Percentiles rank a stretch among this genome's conserved stretches.
These are phyloP conservation scores for Calocera cornea DNA, from an alignment of 768 basidiomycete species.

Conservation along the genomic window DNA sequence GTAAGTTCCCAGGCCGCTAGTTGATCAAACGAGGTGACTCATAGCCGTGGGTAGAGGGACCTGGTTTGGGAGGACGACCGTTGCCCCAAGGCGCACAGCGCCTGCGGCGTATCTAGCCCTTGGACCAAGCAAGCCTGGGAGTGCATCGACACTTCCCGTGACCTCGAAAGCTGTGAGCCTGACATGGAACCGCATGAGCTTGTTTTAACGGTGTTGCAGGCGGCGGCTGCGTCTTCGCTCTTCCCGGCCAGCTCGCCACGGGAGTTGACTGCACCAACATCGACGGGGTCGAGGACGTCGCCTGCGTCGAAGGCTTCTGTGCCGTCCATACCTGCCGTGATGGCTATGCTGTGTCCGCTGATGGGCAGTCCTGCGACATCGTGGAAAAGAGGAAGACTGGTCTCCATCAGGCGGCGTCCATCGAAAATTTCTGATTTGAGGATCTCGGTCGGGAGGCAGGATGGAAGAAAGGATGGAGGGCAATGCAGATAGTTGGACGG, in stretches of 20 bases:
- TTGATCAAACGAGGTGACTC: neutral
- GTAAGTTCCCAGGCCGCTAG: neutral
- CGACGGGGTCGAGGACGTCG: neutral
- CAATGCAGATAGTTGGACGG: neutral
- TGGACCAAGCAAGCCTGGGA: neutral
- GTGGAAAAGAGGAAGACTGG: neutral
- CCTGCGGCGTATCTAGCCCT: neutral
- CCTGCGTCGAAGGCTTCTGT: neutral
- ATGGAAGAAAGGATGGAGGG: neutral
- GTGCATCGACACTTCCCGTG: neutral
- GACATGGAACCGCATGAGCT: neutral
- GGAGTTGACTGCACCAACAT: neutral
- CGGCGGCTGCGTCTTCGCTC: neutral
- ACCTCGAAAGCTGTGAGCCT: neutral
- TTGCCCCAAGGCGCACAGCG: neutral
- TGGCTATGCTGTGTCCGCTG: neutral
- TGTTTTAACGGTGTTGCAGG: neutral
- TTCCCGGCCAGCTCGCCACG: neutral
- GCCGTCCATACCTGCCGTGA: neutral
- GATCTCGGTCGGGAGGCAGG: neutral
- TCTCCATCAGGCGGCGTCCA: neutral
- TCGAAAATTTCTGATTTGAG: neutral
- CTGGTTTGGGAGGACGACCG: neutral
- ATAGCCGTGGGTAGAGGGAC: neutral
- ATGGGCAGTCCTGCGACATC: neutral